Evolutionary conservation across 371 early-diverging fungal genomes (phyloP).

Genomic region (Actinomortierella ambigua): DNA sequence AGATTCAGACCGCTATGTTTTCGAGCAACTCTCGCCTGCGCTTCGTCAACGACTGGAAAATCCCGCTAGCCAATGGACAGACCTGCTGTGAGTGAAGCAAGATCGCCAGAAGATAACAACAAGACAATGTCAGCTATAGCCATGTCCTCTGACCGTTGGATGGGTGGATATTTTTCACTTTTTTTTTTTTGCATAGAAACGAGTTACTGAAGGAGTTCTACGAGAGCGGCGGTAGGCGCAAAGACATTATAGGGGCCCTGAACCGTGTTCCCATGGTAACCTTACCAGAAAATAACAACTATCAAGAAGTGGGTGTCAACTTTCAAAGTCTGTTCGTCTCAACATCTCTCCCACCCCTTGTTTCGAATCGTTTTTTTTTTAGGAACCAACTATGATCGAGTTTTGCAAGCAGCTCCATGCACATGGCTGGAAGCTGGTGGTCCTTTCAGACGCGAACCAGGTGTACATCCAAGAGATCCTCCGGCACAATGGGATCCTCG

Average conservation of each 20-base stretch:
- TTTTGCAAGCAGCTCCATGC: constrained; percentile 20
- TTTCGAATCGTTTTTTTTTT: too few species aligned
- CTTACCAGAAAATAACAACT: too few species aligned
- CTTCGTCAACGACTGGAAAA: constrained; percentile 28
- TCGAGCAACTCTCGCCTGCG: constrained; percentile 25
- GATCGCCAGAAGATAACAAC: not conserved
- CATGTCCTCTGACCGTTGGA: not conserved
- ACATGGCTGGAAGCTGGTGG: constrained; percentile 28
- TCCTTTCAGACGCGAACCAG: constrained; percentile 34
- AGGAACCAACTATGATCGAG: constrained; percentile 30
- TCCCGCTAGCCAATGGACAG: constrained; percentile 35
- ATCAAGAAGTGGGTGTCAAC: too few species aligned
- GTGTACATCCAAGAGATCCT: constrained; percentile 40
- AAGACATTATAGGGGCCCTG: constrained; percentile 17
- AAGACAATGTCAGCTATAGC: too few species aligned
- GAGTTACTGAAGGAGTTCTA: constrained; percentile 33
- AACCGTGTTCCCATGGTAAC: constrained; percentile 21
- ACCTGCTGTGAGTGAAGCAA: constrained; percentile 20
- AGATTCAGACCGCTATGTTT: constrained; percentile 41
- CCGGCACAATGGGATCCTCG: constrained; percentile 26
- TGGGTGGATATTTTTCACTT: not conserved
- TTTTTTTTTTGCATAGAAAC: constrained; percentile 12
- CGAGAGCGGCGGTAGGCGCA: constrained; percentile 20
- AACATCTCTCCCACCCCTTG: too few species aligned
- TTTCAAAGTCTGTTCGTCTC: too few species aligned